Evolutionary conservation across 345 rosid species (phyloP).

Genomic region (Populus deltoides): DNA sequence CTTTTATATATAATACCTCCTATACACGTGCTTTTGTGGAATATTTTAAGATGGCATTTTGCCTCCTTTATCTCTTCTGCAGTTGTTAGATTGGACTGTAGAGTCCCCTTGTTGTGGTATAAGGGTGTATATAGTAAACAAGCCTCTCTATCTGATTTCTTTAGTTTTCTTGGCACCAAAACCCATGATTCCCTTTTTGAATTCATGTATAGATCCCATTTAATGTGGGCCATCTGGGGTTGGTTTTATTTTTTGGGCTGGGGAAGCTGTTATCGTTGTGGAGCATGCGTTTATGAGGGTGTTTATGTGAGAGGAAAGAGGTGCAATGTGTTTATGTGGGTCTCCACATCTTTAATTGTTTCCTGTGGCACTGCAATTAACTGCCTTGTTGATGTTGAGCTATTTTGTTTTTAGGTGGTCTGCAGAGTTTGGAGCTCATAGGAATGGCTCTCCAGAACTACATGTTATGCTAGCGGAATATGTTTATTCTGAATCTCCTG

Average conservation of each 20-base stretch:
- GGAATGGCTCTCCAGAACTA: constrained; percentile 64
- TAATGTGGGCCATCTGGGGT: neutral
- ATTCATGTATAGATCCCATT: neutral
- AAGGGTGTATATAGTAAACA: neutral
- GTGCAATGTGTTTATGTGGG: neutral
- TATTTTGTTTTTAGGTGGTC: constrained; percentile 71
- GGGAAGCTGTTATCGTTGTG: neutral
- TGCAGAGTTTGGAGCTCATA: constrained; percentile 68
- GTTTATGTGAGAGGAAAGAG: neutral
- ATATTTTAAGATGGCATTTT: neutral
- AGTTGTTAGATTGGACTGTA: neutral
- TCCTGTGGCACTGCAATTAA: neutral
- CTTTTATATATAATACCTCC: neutral
- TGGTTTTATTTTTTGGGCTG: neutral
- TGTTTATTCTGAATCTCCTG: constrained; percentile 82
- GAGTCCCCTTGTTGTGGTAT: neutral
- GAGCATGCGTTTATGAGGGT: neutral
- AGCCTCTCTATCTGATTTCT: neutral
- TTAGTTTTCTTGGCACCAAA: neutral
- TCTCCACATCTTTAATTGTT: neutral
- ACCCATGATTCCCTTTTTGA: neutral
- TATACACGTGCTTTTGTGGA: neutral
- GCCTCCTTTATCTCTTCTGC: neutral
- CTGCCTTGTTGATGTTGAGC: constrained; percentile 7
- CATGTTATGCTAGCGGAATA: constrained; percentile 89